Conservation (phyloP, 345 rosid species). For the Aquilaria malaccensis region DNA sequence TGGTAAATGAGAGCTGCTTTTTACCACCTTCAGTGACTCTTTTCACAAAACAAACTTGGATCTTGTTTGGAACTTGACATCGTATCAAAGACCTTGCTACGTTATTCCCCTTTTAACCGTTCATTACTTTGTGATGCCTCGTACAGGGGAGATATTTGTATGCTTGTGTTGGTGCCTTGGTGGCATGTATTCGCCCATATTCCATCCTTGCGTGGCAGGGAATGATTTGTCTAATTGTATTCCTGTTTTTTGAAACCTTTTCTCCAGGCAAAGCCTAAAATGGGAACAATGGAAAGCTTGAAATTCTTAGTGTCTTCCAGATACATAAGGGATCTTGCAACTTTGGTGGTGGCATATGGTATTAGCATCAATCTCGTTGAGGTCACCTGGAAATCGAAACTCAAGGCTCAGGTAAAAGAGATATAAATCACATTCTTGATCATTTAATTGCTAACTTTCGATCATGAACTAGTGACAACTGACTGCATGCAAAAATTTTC, state of each 20-base stretch:
- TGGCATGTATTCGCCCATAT: too few relatives aligned
- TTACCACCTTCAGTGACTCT: too few relatives aligned
- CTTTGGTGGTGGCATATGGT: slow-evolving; percentile 96
- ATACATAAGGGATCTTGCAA: slow-evolving; percentile 91
- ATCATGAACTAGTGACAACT: not conserved
- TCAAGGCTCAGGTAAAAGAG: slow-evolving; percentile 86
- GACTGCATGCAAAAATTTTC: slow-evolving; percentile 10
- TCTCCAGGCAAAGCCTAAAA: slow-evolving; percentile 75
- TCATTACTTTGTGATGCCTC: too few relatives aligned
- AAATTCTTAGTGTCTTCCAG: slow-evolving; percentile 85
- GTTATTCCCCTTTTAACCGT: too few relatives aligned
- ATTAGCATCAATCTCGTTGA: slow-evolving; percentile 97
- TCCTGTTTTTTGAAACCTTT: not conserved
- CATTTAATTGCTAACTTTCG: not conserved
- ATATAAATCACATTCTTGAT: not conserved
- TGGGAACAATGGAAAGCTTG: slow-evolving; percentile 98
- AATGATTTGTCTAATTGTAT: too few relatives aligned
- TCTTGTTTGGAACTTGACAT: too few relatives aligned
- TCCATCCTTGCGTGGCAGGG: too few relatives aligned
- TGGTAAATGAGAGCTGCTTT: too few relatives aligned
- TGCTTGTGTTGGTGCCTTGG: too few relatives aligned
- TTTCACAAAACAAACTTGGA: too few relatives aligned
- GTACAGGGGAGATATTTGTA: too few relatives aligned
- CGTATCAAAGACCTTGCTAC: too few relatives aligned
- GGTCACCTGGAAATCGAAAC: slow-evolving; percentile 98